Conservation (phyloP, 371 early-diverging fungal genomes). For the Circinella umbellata region DNA sequence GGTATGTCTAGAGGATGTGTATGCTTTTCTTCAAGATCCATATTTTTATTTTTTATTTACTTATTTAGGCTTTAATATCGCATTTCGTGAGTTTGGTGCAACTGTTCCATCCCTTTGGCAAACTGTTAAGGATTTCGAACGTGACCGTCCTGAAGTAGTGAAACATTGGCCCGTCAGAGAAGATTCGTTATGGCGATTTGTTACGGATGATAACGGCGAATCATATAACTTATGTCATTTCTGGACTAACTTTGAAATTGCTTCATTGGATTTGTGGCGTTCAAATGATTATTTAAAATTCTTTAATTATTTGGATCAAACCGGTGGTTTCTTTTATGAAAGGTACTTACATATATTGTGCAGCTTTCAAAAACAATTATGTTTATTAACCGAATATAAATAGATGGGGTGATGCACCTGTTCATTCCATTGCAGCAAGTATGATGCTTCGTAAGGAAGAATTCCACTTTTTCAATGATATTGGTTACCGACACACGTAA, state of each 20-base stretch:
- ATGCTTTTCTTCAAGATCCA: not conserved
- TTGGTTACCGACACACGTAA: slow-evolving; percentile 70
- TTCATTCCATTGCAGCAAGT: slow-evolving; percentile 92
- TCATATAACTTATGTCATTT: slow-evolving; percentile 75
- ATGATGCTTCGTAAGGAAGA: slow-evolving; percentile 79
- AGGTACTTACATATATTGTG: slow-evolving; percentile 32
- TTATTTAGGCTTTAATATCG: slow-evolving; percentile 63
- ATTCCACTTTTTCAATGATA: slow-evolving; percentile 91
- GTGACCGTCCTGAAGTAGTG: slow-evolving; percentile 41
- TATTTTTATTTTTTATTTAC: not conserved
- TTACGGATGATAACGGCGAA: slow-evolving; percentile 39
- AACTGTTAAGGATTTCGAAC: slow-evolving; percentile 56
- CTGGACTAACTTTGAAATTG: slow-evolving; percentile 82
- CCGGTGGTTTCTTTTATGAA: slow-evolving; percentile 96
- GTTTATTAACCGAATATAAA: not conserved
- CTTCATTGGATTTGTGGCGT: slow-evolving; percentile 82
- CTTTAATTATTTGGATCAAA: slow-evolving; percentile 83
- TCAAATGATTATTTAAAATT: slow-evolving; percentile 72
- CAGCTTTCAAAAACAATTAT: not conserved
- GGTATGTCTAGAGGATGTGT: too few relatives aligned
- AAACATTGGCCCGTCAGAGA: slow-evolving; percentile 35
- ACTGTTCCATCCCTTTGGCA: slow-evolving; percentile 82
- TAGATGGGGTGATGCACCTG: slow-evolving; percentile 96
- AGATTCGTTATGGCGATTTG: slow-evolving; percentile 49
- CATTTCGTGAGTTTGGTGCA: slow-evolving; percentile 69